Evolutionary conservation across 2,329 filamentous ascomycete species (phyloP), one percentile per base, ranked within the genome.

Genomic region (Delphinella strobiligena): DNA sequence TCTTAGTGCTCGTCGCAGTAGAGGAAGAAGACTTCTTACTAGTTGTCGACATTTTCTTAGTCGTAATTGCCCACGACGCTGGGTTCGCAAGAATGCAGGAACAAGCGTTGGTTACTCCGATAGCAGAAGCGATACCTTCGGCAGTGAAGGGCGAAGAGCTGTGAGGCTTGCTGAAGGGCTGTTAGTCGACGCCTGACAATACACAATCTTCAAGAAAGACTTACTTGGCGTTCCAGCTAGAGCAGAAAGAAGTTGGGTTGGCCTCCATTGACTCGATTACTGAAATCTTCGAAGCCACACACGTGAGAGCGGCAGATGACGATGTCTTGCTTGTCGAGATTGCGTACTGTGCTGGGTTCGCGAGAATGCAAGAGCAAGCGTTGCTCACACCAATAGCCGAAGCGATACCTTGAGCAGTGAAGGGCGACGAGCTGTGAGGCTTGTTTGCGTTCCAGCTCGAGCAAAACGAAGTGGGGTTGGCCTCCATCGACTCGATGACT

Each of bases 251-350:
- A 19, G 31, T 8, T 36, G 12, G 9, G 34, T 41, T 18, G 39
- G 22, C 29, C 36, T 41, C 22, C 7, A 12, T 12, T 18, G 39
- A 27, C n/a, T 32, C 15, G 30, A 32, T 16, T 5, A 22, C 15
- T 4, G 22, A 36, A 9, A 30, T 33, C 4, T 9, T 31, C 7
- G 36, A 17, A 7, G 36, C 5, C 5, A 18, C 19, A 8, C 34
- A 34, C 16, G 38, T 40, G 15, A 33, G 24, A 5, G 38, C 29
- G n/a, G 36, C 33, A 12, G 33, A 33, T 4, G 39, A 36, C 5
- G 39, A 33, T 11, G 30, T 27, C n/a, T 29, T 30, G 19, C 37
- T 41, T 10, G 18, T 19, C 5, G 29, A 19, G 33, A 34, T 37
- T 15, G 15, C 32, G 4, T 14, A 24, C 39, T 27, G 31, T 3